Conservation (phyloP, 1,284 basidiomycete species). For the Vanrija sp. region DNA sequence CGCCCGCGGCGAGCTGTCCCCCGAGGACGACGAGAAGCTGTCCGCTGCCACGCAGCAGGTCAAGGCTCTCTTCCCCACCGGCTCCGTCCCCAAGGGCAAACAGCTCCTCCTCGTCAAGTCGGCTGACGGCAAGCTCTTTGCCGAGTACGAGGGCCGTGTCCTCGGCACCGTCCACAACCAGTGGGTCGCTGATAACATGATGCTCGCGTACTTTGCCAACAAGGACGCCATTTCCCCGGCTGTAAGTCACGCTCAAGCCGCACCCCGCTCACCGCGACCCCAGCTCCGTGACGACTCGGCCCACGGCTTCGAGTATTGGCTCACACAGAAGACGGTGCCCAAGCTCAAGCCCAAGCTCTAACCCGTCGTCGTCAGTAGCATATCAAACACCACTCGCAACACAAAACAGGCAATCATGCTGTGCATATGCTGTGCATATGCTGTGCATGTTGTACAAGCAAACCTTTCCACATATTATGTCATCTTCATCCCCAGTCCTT, state of each 20-base stretch:
- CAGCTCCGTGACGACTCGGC: conserved; percentile 40
- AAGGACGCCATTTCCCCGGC: conserved; percentile 43
- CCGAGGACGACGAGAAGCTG: conserved; percentile 42
- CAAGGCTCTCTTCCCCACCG: conserved; percentile 51
- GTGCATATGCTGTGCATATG: conserved; percentile 3
- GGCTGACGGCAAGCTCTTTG: conserved; percentile 10
- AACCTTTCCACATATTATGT: not conserved
- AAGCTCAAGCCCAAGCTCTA: no score
- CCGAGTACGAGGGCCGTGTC: conserved; percentile 36
- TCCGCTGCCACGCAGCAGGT: conserved; percentile 43
- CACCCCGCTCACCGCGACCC: not conserved
- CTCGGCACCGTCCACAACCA: conserved; percentile 44
- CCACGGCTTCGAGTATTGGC: conserved; percentile 21
- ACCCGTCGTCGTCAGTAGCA: not conserved
- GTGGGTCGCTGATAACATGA: conserved; percentile 47
- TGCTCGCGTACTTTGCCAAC: conserved; percentile 50
- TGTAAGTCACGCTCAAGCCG: not conserved
- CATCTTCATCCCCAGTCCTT: conserved; percentile 4
- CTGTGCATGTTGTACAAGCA: conserved; percentile 12
- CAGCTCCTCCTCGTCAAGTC: conserved; percentile 48
- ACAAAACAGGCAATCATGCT: not conserved
- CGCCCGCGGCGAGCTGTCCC: conserved; percentile 23
- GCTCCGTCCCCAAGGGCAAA: conserved; percentile 51
- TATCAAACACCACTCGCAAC: not conserved
- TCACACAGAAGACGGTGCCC: not conserved